Percentiles rank a stretch among this genome's conserved stretches.
Conservation (phyloP, 495 filamentous ascomycete species). For the Tuber borchii region DNA sequence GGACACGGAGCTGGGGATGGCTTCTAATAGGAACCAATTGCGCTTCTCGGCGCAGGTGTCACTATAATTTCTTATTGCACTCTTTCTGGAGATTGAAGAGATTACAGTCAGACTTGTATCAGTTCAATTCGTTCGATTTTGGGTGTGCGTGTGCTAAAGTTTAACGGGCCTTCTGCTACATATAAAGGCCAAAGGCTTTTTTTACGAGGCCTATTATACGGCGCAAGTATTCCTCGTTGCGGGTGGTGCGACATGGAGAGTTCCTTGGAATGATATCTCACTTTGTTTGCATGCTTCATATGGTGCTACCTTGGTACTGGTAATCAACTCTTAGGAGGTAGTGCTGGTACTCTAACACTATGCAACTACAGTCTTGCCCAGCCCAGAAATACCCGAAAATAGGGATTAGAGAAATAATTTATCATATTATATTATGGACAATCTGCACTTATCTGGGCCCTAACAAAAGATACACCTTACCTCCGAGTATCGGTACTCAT, state of each 20-base stretch:
- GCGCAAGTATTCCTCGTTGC: not conserved
- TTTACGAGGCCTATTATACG: too few species aligned
- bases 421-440: too few species aligned
- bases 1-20: not conserved
- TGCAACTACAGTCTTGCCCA: not conserved
- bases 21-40: not conserved
- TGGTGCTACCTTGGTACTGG: not conserved
- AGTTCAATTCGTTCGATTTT: not conserved
- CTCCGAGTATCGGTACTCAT: too few species aligned
- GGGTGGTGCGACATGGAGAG: not conserved
- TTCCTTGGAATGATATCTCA: not conserved
- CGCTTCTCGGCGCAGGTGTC: not conserved
- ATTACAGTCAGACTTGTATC: not conserved
- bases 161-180: not conserved
- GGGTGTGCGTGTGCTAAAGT: not conserved
- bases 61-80: slow-evolving; percentile 1
- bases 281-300: not conserved
- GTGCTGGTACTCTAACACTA: not conserved
- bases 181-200: not conserved
- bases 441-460: too few species aligned
- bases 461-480: too few species aligned
- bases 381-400: too few species aligned
- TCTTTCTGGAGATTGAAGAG: not conserved
- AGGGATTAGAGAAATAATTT: too few species aligned
- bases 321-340: not conserved